Evolutionary conservation across 2,329 filamentous ascomycete genomes (phyloP).

Genomic region (Paraphaeosphaeria sporulosa): DNA sequence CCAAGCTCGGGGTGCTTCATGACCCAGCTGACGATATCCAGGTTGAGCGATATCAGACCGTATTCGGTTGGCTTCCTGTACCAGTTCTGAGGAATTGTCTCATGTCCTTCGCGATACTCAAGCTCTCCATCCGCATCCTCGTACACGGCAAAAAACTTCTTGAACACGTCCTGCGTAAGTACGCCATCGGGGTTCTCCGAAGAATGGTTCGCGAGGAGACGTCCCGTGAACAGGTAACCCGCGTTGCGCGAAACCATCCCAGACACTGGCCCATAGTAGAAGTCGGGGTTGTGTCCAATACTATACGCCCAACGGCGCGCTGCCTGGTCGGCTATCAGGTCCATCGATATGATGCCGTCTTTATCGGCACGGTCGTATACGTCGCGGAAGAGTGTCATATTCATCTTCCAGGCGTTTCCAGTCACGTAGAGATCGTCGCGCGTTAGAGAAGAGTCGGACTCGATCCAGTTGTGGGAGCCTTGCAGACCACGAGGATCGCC

Average conservation of each 20-base stretch:
- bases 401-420: slow-evolving; percentile 50
- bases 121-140: slow-evolving; percentile 52
- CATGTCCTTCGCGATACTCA: slow-evolving; percentile 54
- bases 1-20: slow-evolving; percentile 19
- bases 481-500: slow-evolving; percentile 52
- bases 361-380: slow-evolving; percentile 49
- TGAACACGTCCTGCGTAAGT: slow-evolving; percentile 46
- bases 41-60: slow-evolving; percentile 48
- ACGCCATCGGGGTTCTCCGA: neutral
- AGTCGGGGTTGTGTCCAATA: slow-evolving; percentile 60
- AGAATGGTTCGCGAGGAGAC: slow-evolving; percentile 41
- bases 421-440: slow-evolving; percentile 54
- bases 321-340: neutral
- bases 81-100: slow-evolving; percentile 63
- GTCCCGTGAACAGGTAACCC: slow-evolving; percentile 36
- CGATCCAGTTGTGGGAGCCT: slow-evolving; percentile 57
- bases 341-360: neutral
- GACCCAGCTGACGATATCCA: slow-evolving; percentile 27
- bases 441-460: slow-evolving; percentile 51
- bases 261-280: slow-evolving; percentile 63
- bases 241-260: slow-evolving; percentile 60
- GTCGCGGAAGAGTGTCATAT: slow-evolving; percentile 54
- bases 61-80: slow-evolving; percentile 58
- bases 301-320: slow-evolving; percentile 55
- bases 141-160: slow-evolving; percentile 58